Evolutionary conservation across 2,329 filamentous ascomycete species (phyloP).

Genomic region (Byssochlamys sp.): DNA sequence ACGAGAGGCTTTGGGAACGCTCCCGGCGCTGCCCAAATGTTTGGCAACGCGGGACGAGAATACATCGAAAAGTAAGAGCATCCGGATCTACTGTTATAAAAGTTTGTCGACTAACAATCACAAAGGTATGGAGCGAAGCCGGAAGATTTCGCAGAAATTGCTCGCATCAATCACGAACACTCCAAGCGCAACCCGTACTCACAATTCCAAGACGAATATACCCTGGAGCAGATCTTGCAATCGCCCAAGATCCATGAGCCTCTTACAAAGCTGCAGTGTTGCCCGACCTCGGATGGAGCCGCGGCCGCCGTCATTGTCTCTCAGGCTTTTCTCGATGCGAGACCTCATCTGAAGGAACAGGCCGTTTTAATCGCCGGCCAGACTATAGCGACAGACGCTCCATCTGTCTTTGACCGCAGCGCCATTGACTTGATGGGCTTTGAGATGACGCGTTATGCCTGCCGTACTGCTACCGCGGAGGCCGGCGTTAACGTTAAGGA

Average conservation of each 20-base stretch:
- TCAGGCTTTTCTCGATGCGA: constrained; percentile 73
- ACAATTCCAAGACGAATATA: constrained; percentile 92
- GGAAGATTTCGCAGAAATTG: constrained; percentile 91
- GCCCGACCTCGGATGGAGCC: constrained; percentile 85
- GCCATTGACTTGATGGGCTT: constrained; percentile 84
- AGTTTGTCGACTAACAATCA: background rate
- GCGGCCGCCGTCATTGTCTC: constrained; percentile 84
- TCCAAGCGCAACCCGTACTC: constrained; percentile 89
- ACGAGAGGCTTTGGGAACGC: constrained; percentile 74
- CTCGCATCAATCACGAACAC: constrained; percentile 83
- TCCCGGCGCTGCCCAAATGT: constrained; percentile 82
- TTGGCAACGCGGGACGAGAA: constrained; percentile 85
- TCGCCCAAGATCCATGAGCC: constrained; percentile 72
- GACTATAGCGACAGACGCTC: constrained; percentile 72
- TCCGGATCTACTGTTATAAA: background rate
- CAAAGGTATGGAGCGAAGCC: constrained; percentile 65
- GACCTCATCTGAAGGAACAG: constrained; percentile 69
- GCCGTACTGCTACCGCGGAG: constrained; percentile 60
- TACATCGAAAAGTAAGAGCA: constrained; percentile 76
- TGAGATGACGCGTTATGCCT: constrained; percentile 69
- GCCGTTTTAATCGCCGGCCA: constrained; percentile 88
- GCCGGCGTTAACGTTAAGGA: constrained; percentile 55
- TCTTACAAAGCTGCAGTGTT: constrained; percentile 96
- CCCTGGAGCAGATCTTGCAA: constrained; percentile 67
- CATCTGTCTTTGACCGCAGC: constrained; percentile 65